These are phyloP conservation scores for Vitis hybrid DNA, from an alignment of 177 flowering plant genomes.

Conservation along the genomic window DNA sequence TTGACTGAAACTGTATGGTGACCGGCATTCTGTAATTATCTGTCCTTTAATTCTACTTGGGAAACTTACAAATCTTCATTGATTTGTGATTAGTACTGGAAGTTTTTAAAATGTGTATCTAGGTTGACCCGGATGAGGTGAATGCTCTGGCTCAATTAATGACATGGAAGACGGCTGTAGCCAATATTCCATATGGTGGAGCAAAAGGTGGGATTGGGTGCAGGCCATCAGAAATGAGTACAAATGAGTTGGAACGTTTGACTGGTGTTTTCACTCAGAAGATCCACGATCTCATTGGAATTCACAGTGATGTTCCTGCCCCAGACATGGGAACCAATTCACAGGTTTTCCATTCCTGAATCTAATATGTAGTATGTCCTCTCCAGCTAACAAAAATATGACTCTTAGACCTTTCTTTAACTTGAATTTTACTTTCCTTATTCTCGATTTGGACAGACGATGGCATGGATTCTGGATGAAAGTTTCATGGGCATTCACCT, in stretches of 20 bases:
- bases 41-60: neutral
- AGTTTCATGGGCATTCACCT: slow-evolving; percentile 94
- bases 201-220: slow-evolving; percentile 93
- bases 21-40: too few species aligned
- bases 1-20: too few species aligned
- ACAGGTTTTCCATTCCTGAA: slow-evolving; percentile 39
- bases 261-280: slow-evolving; percentile 88
- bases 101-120: slow-evolving; percentile 3
- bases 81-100: neutral
- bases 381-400: too few species aligned
- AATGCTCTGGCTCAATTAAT: slow-evolving; percentile 86
- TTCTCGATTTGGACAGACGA: slow-evolving; percentile 44
- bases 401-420: too few species aligned
- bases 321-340: slow-evolving; percentile 90
- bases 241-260: slow-evolving; percentile 68
- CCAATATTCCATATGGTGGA: slow-evolving; percentile 77
- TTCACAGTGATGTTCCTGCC: slow-evolving; percentile 79
- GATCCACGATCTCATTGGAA: slow-evolving; percentile 84
- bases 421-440: too few species aligned
- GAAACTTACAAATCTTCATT: neutral
- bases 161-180: slow-evolving; percentile 93
- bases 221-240: slow-evolving; percentile 60
- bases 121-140: slow-evolving; percentile 88
- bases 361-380: neutral
- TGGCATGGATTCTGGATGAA: slow-evolving; percentile 95